Evolutionary conservation across 306 rosid species (phyloP).

Genomic region (Sophora flavescens): DNA sequence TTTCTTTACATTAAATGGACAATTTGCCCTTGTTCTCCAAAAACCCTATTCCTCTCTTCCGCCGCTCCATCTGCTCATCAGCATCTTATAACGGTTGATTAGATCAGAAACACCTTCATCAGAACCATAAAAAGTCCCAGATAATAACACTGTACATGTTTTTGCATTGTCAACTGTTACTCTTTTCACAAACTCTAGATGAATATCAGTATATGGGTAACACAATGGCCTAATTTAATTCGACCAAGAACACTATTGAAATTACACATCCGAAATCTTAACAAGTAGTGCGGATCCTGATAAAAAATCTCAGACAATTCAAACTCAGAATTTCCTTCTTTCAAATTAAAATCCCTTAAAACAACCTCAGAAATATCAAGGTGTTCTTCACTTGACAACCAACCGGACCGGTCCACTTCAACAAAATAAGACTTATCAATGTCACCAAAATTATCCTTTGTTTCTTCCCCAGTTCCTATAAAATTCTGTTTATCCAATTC

Average conservation of each 20-base stretch:
- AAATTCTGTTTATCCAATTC: conserved; percentile 53
- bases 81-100: too few species aligned
- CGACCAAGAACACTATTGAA: conserved; percentile 59
- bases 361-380: conserved; percentile 88
- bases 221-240: conserved; percentile 85
- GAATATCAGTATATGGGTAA: conserved; percentile 69
- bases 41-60: too few species aligned
- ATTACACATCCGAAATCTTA: conserved; percentile 75
- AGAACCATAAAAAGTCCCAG: conserved; percentile 88
- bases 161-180: conserved; percentile 43
- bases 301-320: conserved; percentile 55
- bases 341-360: conserved; percentile 58
- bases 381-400: conserved; percentile 71
- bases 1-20: too few species aligned
- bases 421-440: conserved; percentile 66
- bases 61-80: too few species aligned
- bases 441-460: conserved; percentile 45
- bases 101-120: conserved; percentile 87
- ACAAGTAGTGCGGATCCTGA: conserved; percentile 55
- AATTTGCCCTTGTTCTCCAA: too few species aligned
- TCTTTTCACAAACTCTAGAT: conserved; percentile 68
- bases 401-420: conserved; percentile 70
- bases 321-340: conserved; percentile 64
- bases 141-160: conserved; percentile 63
- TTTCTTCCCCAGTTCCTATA: conserved; percentile 49